These are phyloP conservation scores for Fusarium sarcochroum DNA, from an alignment of 2,329 filamentous ascomycete genomes.

Conservation along the genomic window DNA sequence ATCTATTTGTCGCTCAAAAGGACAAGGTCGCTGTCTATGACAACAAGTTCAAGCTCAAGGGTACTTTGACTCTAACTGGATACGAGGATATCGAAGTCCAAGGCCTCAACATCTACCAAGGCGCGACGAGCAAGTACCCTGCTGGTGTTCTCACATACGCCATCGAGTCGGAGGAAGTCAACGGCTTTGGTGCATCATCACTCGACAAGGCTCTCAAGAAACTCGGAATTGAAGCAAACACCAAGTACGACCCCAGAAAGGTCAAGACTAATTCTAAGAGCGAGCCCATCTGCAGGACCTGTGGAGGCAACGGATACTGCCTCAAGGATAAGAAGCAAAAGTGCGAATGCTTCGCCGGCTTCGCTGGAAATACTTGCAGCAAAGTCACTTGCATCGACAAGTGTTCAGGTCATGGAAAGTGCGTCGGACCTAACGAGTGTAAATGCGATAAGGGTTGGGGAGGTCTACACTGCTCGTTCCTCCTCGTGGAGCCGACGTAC, in stretches of 20 bases:
- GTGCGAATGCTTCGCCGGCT: slow-evolving; percentile 62
- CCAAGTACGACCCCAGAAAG: slow-evolving; percentile 55
- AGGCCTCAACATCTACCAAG: slow-evolving; percentile 60
- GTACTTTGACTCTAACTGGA: slow-evolving; percentile 55
- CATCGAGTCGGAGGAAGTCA: slow-evolving; percentile 56
- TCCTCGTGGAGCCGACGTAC: slow-evolving; percentile 56
- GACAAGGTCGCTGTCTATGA: slow-evolving; percentile 58
- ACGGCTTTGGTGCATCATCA: slow-evolving; percentile 58
- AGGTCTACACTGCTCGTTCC: slow-evolving; percentile 61
- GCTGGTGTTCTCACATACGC: slow-evolving; percentile 58
- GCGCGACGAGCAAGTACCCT: slow-evolving; percentile 52
- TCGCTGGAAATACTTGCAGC: slow-evolving; percentile 53
- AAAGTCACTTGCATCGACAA: slow-evolving; percentile 56
- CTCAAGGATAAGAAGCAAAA: slow-evolving; percentile 38
- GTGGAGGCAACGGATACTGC: slow-evolving; percentile 57
- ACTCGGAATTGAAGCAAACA: slow-evolving; percentile 55
- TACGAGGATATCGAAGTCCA: slow-evolving; percentile 59
- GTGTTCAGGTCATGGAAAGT: slow-evolving; percentile 59
- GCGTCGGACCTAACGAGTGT: slow-evolving; percentile 59
- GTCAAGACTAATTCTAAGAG: slow-evolving; percentile 39
- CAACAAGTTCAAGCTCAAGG: slow-evolving; percentile 53
- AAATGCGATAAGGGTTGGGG: slow-evolving; percentile 60
- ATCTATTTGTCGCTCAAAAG: slow-evolving; percentile 58
- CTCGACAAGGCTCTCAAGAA: slow-evolving; percentile 53
- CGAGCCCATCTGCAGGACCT: slow-evolving; percentile 53